These are phyloP conservation scores for Lichtheimia ornata DNA, from an alignment of 371 early-diverging fungal species.

Conservation along the genomic window DNA sequence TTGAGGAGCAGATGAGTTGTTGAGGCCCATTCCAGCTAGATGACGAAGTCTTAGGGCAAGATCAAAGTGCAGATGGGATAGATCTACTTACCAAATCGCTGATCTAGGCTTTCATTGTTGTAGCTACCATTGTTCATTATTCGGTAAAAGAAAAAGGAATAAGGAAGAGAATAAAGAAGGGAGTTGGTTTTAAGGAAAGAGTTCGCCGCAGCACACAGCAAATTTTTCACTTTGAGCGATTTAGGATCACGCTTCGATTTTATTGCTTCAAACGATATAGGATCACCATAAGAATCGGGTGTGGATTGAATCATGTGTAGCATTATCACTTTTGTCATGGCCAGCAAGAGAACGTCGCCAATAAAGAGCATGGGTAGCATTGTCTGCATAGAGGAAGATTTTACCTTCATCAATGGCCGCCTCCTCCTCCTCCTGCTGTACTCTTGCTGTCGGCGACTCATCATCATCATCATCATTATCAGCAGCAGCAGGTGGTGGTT, in stretches of 20 bases:
- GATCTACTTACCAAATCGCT: conserved; percentile 61
- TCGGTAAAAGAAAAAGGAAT: conserved; percentile 26
- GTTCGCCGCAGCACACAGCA: neutral
- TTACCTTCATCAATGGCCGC: conserved; percentile 11
- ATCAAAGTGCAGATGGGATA: conserved; percentile 1
- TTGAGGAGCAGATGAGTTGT: conserved; percentile 37
- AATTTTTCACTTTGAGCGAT: no score
- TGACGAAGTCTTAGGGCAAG: neutral
- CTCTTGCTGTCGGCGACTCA: neutral
- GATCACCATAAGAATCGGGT: no score
- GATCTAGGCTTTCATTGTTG: conserved; percentile 64
- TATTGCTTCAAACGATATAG: no score
- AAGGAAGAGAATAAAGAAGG: conserved; percentile 17
- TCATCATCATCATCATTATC: conserved; percentile 4
- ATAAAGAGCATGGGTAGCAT: conserved; percentile 12
- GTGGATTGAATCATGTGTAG: neutral
- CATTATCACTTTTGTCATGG: neutral
- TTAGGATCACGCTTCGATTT: no score
- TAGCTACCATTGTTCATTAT: conserved; percentile 62
- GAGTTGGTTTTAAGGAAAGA: neutral
- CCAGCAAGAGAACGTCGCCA: conserved; percentile 17
- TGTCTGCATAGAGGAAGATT: conserved; percentile 22
- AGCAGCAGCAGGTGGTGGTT: no score
- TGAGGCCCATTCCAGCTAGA: conserved; percentile 74
- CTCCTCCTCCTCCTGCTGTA: conserved; percentile 10